Conservation (phyloP, 2,329 filamentous ascomycete species). For the Pyrenophora teres region DNA sequence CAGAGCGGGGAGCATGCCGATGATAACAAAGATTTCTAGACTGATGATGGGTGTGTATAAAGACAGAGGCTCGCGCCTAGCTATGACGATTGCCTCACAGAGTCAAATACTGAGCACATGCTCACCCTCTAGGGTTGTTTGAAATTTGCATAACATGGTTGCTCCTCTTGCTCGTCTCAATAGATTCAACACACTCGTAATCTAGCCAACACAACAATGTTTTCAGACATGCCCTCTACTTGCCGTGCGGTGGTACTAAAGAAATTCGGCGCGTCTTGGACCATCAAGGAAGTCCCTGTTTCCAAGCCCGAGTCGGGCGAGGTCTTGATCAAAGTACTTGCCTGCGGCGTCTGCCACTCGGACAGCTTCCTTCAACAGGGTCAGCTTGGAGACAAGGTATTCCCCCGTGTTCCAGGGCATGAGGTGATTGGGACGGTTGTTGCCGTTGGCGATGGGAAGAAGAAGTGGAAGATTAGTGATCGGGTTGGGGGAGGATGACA, state of each 20-base stretch:
- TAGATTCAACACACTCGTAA: not conserved
- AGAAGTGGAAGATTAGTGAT: slow-evolving; percentile 65
- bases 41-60: not conserved
- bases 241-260: slow-evolving; percentile 70
- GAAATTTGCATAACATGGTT: not conserved
- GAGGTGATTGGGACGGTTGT: slow-evolving; percentile 72
- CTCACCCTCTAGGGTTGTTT: not conserved
- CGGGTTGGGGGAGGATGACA: slow-evolving; percentile 72
- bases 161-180: not conserved
- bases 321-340: slow-evolving; percentile 71
- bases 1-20: not conserved
- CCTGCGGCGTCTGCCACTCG: slow-evolving; percentile 73
- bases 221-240: slow-evolving; percentile 58
- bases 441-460: slow-evolving; percentile 62
- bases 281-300: slow-evolving; percentile 64
- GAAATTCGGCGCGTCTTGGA: slow-evolving; percentile 57
- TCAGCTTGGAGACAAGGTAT: slow-evolving; percentile 25
- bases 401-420: slow-evolving; percentile 69
- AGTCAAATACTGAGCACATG: not conserved
- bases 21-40: slow-evolving; percentile 3
- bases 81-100: not conserved
- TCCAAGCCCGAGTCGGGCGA: slow-evolving; percentile 61
- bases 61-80: not conserved
- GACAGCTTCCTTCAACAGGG: slow-evolving; percentile 53
- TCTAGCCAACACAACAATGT: not conserved